Evolutionary conservation across 352 stramenopile genomes (phyloP), one percentile per base, ranked within the genome.

Genomic region (Globisporangium abappressorium): DNA sequence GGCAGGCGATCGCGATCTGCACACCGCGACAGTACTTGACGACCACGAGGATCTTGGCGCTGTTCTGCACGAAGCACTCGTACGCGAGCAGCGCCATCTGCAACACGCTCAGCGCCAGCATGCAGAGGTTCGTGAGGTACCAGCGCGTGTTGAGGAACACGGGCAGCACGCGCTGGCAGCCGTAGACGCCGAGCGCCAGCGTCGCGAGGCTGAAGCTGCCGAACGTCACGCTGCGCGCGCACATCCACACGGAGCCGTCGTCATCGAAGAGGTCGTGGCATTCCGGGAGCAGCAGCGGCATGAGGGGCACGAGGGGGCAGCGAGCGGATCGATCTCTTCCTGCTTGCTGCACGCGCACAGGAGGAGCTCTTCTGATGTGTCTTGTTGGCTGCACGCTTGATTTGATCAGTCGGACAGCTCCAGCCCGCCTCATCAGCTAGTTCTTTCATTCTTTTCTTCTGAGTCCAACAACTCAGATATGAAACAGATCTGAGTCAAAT

Each of bases 11-110:
- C 11, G 80, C 79, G 60, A 92, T 75, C 62, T 92, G 84, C 38
- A 92, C 54, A 26, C 79, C 84, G 30, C 81, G 84, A 51, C 83
- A 89, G 74, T 90, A 92, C 75, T 92, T 92, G 73, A 76, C 70
- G 26, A 84, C 69, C 53, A 92, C 80, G 51, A 92, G 79, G 34
- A 90, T 70, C 60, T 85, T 83, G 55, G 80, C 57, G 71, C 71
- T 85, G 70, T 87, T 89, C 49, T 76, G 58, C 33, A 87, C 49
- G 46, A 91, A 75, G 73, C 82, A 92, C 71, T 90, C 80, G 66
- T 81, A 79, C 57, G 79, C 80, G 36, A 92, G 66, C 61, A 90
- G 74, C 56, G 75, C 79, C 80, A 92, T 92, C 62, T 92, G 82
- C 33, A 87, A 51, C 47, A 49, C 74, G 41, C 80, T 80, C 64